These are phyloP conservation scores for Vaccinium vitisidaea DNA, from an alignment of 148 eudicot species.

Conservation along the genomic window DNA sequence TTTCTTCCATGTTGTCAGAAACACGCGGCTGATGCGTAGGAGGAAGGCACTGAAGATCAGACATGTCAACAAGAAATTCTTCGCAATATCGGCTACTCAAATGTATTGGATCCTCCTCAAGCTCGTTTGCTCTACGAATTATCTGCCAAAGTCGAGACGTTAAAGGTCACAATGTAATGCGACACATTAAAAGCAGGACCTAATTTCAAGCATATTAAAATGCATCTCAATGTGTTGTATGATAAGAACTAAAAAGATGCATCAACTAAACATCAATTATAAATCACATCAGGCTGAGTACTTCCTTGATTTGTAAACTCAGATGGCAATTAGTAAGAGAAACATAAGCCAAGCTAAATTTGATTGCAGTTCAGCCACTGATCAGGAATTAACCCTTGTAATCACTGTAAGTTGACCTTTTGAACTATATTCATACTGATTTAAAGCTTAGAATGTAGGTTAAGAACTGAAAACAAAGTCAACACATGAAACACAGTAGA, in stretches of 20 bases:
- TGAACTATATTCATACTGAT: neutral
- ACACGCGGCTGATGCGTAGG: slow-evolving; percentile 86
- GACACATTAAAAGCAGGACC: neutral
- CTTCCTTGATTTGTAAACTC: neutral
- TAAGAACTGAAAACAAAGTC: neutral
- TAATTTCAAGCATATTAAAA: neutral
- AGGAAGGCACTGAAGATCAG: slow-evolving; percentile 78
- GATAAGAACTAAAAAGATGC: neutral
- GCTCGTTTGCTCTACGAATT: slow-evolving; percentile 79
- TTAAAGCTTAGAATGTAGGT: neutral
- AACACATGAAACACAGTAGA: neutral
- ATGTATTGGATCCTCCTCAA: slow-evolving; percentile 60
- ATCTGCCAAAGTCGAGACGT: slow-evolving; percentile 39
- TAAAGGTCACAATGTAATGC: neutral
- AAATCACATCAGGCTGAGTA: neutral
- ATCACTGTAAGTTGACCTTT: neutral
- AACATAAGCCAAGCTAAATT: neutral
- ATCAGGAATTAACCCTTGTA: neutral
- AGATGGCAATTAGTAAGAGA: neutral
- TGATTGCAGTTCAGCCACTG: neutral
- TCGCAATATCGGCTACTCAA: slow-evolving; percentile 65
- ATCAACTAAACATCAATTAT: neutral
- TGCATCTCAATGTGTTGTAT: neutral
- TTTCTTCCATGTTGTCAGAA: slow-evolving; percentile 79
- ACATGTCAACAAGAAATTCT: slow-evolving; percentile 76